Percentiles rank a stretch among this genome's conserved stretches.
Conservation (phyloP, 2,329 filamentous ascomycete genomes). For the Leptodontidium sp. region DNA sequence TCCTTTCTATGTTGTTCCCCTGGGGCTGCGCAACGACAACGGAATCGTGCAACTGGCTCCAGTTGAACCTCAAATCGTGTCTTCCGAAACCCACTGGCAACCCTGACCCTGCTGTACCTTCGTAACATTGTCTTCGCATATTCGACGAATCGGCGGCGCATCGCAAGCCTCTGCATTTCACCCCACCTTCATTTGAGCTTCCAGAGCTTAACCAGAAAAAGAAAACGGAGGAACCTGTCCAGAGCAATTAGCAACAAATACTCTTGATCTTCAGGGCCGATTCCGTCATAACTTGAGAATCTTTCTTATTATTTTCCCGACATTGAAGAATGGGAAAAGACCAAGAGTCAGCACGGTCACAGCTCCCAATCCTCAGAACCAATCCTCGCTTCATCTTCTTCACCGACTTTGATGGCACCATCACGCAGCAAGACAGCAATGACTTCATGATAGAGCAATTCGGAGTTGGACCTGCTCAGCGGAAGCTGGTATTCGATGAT, state of each 20-base stretch:
- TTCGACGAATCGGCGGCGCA: not conserved
- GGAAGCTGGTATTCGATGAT: constrained; percentile 75
- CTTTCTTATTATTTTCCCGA: too few species aligned
- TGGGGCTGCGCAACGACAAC: not conserved
- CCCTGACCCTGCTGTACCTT: too few species aligned
- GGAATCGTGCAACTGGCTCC: not conserved
- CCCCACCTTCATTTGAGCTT: not conserved
- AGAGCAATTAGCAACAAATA: too few species aligned
- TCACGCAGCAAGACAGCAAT: constrained; percentile 75
- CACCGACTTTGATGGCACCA: constrained; percentile 97
- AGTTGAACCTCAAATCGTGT: not conserved
- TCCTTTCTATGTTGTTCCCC: not conserved
- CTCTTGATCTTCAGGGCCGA: too few species aligned
- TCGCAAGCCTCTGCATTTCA: not conserved
- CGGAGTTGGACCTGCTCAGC: constrained; percentile 78
- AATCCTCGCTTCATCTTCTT: constrained; percentile 82
- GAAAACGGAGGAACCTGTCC: too few species aligned
- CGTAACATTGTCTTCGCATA: not conserved
- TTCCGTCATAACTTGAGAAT: too few species aligned
- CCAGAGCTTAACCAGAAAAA: not conserved
- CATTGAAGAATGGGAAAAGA: not conserved
- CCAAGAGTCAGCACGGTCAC: not conserved
- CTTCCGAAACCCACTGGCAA: too few species aligned
- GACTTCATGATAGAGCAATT: constrained; percentile 86
- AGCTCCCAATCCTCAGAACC: constrained; percentile 10